These are phyloP conservation scores for Lupinus albus DNA, from an alignment of 306 rosid species.

Conservation along the genomic window DNA sequence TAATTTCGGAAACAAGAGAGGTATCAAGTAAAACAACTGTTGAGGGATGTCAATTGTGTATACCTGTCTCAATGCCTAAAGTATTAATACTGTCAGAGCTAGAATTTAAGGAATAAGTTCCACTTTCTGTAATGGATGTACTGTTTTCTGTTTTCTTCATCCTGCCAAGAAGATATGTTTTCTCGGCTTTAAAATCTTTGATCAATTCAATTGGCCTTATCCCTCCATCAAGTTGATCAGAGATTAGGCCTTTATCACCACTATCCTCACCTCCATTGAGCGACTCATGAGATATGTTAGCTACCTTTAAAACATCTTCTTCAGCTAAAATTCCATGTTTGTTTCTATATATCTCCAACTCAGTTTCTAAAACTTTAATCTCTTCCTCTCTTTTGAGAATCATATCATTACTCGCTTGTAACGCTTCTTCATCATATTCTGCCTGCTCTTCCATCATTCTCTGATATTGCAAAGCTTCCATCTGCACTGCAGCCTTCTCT, in stretches of 20 bases:
- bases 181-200: conserved; percentile 50
- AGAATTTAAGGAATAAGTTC: conserved; percentile 33
- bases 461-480: conserved; percentile 80
- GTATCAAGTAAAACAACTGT: background rate
- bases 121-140: conserved; percentile 43
- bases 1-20: too few relatives aligned
- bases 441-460: conserved; percentile 86
- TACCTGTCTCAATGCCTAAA: conserved; percentile 59
- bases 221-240: conserved; percentile 36
- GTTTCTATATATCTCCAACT: conserved; percentile 53
- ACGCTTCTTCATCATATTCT: conserved; percentile 77
- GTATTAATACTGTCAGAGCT: conserved; percentile 38
- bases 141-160: conserved; percentile 50
- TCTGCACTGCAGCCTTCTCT: conserved; percentile 73
- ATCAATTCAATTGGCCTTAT: conserved; percentile 28
- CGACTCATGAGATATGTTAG: conserved; percentile 8
- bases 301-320: conserved; percentile 36
- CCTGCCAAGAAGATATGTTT: conserved; percentile 49
- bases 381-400: conserved; percentile 68
- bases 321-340: conserved; percentile 54
- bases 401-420: conserved; percentile 59
- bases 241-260: conserved; percentile 16
- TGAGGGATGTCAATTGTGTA: background rate
- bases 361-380: conserved; percentile 50
- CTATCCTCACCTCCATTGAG: conserved; percentile 37